Conservation (phyloP, 2,329 filamentous ascomycete species). For the Pseudogymnoascus sp. region DNA sequence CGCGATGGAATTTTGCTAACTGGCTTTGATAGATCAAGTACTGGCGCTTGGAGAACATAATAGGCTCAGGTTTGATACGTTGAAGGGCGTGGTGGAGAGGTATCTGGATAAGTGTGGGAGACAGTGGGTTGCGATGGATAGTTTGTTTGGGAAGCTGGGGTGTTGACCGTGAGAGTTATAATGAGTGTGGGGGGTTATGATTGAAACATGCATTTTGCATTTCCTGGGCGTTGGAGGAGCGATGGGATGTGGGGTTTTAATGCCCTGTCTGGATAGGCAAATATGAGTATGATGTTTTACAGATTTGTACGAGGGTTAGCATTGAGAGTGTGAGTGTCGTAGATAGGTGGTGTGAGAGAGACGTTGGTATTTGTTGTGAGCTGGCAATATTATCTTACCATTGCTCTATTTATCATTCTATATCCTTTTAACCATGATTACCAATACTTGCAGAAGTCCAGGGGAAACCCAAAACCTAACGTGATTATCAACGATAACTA, state of each 20-base stretch:
- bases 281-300: neutral
- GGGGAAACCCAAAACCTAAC: neutral
- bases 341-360: too few species aligned
- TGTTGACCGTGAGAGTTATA: conserved; percentile 31
- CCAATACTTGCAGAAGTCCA: neutral
- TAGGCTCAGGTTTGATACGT: conserved; percentile 65
- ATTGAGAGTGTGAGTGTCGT: too few species aligned
- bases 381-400: neutral
- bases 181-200: neutral
- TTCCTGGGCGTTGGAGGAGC: conserved; percentile 6
- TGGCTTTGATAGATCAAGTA: conserved; percentile 38
- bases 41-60: conserved; percentile 74
- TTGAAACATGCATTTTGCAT: conserved; percentile 4
- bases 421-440: neutral
- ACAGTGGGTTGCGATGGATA: conserved; percentile 92
- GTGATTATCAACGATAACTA: neutral
- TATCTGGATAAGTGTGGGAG: conserved; percentile 86
- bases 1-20: conserved; percentile 17
- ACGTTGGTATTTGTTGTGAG: neutral
- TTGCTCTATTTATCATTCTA: neutral
- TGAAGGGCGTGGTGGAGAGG: conserved; percentile 69
- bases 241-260: neutral
- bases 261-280: conserved; percentile 8
- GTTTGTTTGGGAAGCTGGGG: conserved; percentile 65
- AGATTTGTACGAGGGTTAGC: neutral